Evolutionary conservation across 805 yeast genomes (phyloP), one percentile per base, ranked within the genome.

Genomic region (Teunomyces cretensis): DNA sequence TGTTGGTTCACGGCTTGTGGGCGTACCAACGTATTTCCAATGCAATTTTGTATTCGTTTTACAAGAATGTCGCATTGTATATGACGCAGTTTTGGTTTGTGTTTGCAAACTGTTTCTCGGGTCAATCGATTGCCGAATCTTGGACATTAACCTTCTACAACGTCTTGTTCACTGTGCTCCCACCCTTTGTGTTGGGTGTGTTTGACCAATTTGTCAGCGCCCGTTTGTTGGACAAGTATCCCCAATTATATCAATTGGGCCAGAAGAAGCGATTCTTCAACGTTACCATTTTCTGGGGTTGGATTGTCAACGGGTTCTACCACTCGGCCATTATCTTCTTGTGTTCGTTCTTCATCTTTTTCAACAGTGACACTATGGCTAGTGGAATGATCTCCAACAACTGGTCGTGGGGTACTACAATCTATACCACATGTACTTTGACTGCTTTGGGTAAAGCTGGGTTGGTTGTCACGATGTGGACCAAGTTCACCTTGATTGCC

Each of bases 51-150:
- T 94, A 92, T 64, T 90, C 97, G 0, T 94, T 94, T 59, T 94
- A 94, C 80, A 94, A 94, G 68, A 94, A 94, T 60, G 88, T 94
- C 59, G 89, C 97, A 1, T 76, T 94, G 46, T 95, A 92, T 67
- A 88, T 94, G 96, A 89, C 97, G 2, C 99, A 94, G 69, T 94
- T 94, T 65, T 94, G 99, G 99, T 94, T 79, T 65, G 97, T 92
- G 15, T 94, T 94, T 62, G 77, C 83, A 48, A 94, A 91, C 63
- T 92, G 89, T 4, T 94, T 81, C 60, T 88, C 97, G 16, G 99
- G 99, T 13, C 97, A 94, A 67, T 88, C 96, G 0, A 84, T 94
- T 56, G 86, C 87, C 62, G 99, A 94, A 65, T 91, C 98, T 0
- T 94, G 99, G 99, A 89, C 97, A 0, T 81, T 95, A 62, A 94